Conservation (phyloP, 108 stramenopile genomes). For the Fragilaria crotonensis region DNA sequence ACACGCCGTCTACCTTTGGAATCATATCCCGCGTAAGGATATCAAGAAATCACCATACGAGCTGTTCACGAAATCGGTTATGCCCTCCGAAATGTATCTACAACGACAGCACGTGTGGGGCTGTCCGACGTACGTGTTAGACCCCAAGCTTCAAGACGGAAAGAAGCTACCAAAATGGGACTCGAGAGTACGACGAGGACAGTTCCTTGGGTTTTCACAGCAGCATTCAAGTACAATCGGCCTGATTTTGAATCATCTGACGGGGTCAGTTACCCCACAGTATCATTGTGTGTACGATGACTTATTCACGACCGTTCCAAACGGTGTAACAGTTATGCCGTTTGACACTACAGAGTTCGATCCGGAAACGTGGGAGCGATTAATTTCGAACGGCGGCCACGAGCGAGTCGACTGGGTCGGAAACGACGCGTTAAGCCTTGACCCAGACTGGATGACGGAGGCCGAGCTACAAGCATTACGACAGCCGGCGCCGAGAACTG, state of each 20-base stretch:
- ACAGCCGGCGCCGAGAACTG: neutral
- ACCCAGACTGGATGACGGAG: slow-evolving; percentile 5
- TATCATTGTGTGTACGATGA: slow-evolving; percentile 25
- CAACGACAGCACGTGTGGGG: slow-evolving; percentile 26
- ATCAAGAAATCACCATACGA: slow-evolving; percentile 13
- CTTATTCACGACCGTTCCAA: slow-evolving; percentile 27
- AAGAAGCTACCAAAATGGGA: slow-evolving; percentile 37
- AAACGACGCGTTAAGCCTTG: neutral
- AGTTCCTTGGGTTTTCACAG: slow-evolving; percentile 13
- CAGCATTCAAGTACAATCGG: slow-evolving; percentile 16
- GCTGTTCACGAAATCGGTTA: slow-evolving; percentile 5
- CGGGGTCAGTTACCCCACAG: slow-evolving; percentile 22
- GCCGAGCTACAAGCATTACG: no score
- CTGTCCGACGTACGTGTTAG: slow-evolving; percentile 41
- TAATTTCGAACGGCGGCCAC: slow-evolving; percentile 8
- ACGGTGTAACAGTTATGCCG: neutral
- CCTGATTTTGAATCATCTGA: slow-evolving; percentile 20
- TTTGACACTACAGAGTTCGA: neutral
- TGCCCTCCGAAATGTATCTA: slow-evolving; percentile 4
- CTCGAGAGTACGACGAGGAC: slow-evolving; percentile 1
- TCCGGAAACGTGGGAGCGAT: neutral
- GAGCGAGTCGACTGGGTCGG: neutral
- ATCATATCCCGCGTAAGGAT: slow-evolving; percentile 19
- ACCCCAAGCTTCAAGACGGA: slow-evolving; percentile 26
- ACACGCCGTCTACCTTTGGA: slow-evolving; percentile 35